Conservation (phyloP, 2,329 filamentous ascomycete species). For the Aspergillus sp. region DNA sequence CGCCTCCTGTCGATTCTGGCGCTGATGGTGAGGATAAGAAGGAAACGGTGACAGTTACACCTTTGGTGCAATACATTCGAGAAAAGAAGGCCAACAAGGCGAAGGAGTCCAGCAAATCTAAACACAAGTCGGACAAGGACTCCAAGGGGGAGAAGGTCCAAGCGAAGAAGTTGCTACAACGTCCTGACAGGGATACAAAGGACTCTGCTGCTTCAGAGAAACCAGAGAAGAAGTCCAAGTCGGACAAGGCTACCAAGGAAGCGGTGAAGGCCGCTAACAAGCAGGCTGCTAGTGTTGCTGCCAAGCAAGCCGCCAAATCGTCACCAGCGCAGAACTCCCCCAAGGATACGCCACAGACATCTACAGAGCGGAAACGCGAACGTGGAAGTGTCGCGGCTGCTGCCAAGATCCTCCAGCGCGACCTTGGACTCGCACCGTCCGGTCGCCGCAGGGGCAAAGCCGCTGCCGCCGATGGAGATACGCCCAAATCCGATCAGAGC, state of each 20-base stretch:
- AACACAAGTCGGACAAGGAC: constrained; percentile 45
- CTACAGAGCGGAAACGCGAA: constrained; percentile 54
- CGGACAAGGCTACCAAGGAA: constrained; percentile 64
- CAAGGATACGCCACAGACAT: constrained; percentile 31
- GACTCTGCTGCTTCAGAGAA: constrained; percentile 36
- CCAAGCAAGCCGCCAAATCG: constrained; percentile 27
- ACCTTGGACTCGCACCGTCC: constrained; percentile 57
- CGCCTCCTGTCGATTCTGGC: constrained; percentile 51
- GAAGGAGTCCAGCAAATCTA: constrained; percentile 56
- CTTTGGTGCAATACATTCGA: constrained; percentile 82
- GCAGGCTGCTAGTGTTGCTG: constrained; percentile 37
- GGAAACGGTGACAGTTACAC: constrained; percentile 75
- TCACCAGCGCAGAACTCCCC: constrained; percentile 17
- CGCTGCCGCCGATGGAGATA: constrained; percentile 25
- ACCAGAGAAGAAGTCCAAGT: constrained; percentile 40
- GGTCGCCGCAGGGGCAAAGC: constrained; percentile 43
- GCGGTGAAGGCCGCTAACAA: constrained; percentile 60
- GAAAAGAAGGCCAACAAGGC: constrained; percentile 85
- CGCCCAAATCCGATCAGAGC: constrained; percentile 25
- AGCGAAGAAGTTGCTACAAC: constrained; percentile 45
- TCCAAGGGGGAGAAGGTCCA: constrained; percentile 44
- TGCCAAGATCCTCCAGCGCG: constrained; percentile 62
- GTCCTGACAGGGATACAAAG: constrained; percentile 37
- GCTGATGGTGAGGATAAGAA: constrained; percentile 55
- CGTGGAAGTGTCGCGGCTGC: constrained; percentile 56